Conservation (phyloP, 495 filamentous ascomycete genomes). For the Pseudomonodictys pantanalensis region DNA sequence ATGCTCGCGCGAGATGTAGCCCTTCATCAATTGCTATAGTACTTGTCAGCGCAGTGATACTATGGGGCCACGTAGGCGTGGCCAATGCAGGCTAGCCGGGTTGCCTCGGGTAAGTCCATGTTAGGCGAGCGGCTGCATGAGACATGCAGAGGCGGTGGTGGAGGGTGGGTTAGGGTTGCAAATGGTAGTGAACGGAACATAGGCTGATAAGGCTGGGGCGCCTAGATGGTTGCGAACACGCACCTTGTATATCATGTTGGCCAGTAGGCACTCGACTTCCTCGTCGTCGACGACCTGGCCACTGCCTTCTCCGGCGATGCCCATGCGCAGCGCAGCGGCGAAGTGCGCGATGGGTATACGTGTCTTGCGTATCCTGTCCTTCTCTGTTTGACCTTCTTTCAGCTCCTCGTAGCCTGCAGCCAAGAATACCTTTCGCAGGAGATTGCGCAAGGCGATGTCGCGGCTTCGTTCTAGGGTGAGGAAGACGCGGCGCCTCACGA, state of each 20-base stretch:
- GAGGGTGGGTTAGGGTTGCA: conserved; percentile 29
- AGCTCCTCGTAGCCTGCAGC: conserved; percentile 71
- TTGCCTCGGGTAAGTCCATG: conserved; percentile 12
- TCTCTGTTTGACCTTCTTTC: conserved; percentile 59
- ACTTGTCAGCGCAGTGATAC: conserved; percentile 25
- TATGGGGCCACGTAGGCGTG: conserved; percentile 8
- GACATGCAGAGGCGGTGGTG: conserved; percentile 13
- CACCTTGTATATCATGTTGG: conserved; percentile 97
- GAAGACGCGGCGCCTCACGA: conserved; percentile 93
- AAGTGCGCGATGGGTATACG: conserved; percentile 81
- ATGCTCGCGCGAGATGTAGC: conserved; percentile 88
- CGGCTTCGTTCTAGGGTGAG: conserved; percentile 87
- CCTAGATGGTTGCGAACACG: conserved; percentile 34
- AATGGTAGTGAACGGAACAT: conserved; percentile 11
- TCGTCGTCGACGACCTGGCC: conserved; percentile 72
- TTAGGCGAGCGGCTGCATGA: conserved; percentile 2
- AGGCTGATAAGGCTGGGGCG: no score
- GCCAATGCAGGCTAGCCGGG: background rate
- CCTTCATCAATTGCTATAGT: conserved; percentile 84
- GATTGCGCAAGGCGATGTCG: conserved; percentile 84
- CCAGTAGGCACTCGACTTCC: conserved; percentile 91
- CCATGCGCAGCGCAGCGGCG: conserved; percentile 58
- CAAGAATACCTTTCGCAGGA: conserved; percentile 86
- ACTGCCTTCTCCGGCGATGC: conserved; percentile 41
- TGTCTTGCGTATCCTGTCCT: conserved; percentile 58